These are phyloP conservation scores for Globisporangium apiculatum DNA, from an alignment of 352 stramenopile species.

Conservation along the genomic window DNA sequence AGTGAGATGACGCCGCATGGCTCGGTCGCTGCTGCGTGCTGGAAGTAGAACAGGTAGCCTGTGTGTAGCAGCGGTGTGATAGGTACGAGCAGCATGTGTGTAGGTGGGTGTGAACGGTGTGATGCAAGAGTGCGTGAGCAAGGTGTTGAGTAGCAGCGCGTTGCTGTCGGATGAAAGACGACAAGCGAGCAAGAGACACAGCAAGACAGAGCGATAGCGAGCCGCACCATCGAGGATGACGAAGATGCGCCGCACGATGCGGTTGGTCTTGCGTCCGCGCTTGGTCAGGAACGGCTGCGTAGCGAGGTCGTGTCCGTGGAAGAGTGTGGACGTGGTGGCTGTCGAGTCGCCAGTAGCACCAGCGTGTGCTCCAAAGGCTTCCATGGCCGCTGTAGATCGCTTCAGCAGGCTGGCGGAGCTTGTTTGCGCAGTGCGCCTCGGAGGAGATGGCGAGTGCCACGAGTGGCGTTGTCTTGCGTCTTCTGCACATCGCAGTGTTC, in stretches of 20 bases:
- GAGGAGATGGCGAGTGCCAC: too few species aligned
- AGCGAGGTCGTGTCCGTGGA: conserved; percentile 55
- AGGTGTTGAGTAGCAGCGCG: too few species aligned
- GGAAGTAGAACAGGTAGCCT: conserved; percentile 83
- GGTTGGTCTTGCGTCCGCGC: conserved; percentile 51
- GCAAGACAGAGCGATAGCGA: background rate
- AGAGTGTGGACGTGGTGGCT: conserved; percentile 19
- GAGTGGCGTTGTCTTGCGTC: too few species aligned
- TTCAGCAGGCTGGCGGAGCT: too few species aligned
- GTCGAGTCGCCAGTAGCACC: background rate
- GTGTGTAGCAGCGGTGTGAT: background rate
- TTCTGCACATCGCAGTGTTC: too few species aligned
- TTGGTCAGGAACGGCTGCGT: conserved; percentile 72
- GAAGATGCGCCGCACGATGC: conserved; percentile 68
- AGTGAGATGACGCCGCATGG: conserved; percentile 60
- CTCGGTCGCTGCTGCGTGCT: conserved; percentile 31
- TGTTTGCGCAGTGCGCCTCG: too few species aligned
- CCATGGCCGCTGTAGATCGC: too few species aligned
- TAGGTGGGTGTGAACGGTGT: background rate
- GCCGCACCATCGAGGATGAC: conserved; percentile 59
- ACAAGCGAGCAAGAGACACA: background rate
- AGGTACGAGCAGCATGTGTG: background rate
- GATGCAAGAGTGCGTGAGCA: too few species aligned
- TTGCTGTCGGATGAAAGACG: background rate
- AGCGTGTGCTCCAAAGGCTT: too few species aligned